These are phyloP conservation scores for Parmales sp. DNA, from an alignment of 108 stramenopile species.

Conservation along the genomic window DNA sequence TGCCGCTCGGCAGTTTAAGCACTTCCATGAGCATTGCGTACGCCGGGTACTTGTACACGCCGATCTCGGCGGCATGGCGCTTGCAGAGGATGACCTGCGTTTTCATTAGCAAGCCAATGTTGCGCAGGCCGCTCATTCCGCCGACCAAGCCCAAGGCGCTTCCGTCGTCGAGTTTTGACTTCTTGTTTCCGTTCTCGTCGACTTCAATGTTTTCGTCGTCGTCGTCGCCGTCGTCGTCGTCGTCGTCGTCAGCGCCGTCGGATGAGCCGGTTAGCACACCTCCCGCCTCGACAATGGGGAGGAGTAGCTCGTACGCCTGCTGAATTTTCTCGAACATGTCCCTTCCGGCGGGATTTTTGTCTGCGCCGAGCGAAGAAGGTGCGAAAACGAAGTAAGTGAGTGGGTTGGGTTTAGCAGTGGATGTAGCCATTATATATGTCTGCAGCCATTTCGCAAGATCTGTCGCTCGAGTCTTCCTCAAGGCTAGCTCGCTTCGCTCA, in stretches of 20 bases:
- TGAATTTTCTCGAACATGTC: constrained; percentile 71
- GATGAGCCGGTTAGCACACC: constrained; percentile 20
- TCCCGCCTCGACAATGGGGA: constrained; percentile 48
- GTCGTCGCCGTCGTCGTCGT: neutral
- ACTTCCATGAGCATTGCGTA: constrained; percentile 46
- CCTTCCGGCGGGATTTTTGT: constrained; percentile 55
- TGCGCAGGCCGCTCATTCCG: constrained; percentile 34
- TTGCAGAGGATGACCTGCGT: constrained; percentile 59
- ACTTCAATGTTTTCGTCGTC: neutral
- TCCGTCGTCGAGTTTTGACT: constrained; percentile 2
- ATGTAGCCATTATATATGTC: too few species aligned
- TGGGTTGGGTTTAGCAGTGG: too few species aligned
- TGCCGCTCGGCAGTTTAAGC: constrained; percentile 22
- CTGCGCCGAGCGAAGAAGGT: too few species aligned
- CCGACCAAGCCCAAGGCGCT: constrained; percentile 35
- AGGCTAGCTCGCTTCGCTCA: too few species aligned
- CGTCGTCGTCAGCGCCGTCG: constrained; percentile 10
- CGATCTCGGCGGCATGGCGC: constrained; percentile 46
- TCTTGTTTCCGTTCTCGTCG: neutral
- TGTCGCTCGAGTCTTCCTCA: too few species aligned
- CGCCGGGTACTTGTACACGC: constrained; percentile 60
- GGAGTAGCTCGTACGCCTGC: constrained; percentile 52
- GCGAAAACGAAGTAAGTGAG: too few species aligned
- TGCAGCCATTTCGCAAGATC: too few species aligned
- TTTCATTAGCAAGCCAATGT: constrained; percentile 42